These are phyloP conservation scores for Mortierella alpina DNA, from an alignment of 192 early-diverging fungal genomes.

Conservation along the genomic window DNA sequence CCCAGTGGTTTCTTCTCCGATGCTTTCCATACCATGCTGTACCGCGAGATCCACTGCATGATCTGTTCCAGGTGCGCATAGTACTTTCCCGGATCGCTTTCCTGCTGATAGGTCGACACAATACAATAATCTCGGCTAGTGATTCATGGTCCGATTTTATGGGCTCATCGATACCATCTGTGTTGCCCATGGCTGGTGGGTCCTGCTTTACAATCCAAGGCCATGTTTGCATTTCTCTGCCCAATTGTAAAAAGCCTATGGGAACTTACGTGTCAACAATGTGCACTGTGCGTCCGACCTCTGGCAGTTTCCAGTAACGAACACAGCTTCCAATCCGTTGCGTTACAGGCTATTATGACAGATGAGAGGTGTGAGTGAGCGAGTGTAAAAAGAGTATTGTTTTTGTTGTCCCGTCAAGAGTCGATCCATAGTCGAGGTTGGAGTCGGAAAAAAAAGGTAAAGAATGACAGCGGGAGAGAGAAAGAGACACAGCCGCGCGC, in stretches of 20 bases:
- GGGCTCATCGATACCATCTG: too few relatives aligned
- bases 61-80: too few relatives aligned
- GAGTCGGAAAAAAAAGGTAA: neutral
- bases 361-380: neutral
- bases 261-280: constrained; percentile 51
- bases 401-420: too few relatives aligned
- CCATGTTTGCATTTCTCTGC: neutral
- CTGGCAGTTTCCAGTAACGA: constrained; percentile 47
- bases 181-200: neutral
- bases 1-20: too few relatives aligned
- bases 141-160: too few relatives aligned
- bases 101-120: too few relatives aligned
- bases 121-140: too few relatives aligned
- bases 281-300: constrained; percentile 50
- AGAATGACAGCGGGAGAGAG: neutral
- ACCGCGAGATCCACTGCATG: too few relatives aligned
- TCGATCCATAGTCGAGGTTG: too few relatives aligned
- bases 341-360: constrained; percentile 32
- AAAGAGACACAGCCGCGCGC: neutral
- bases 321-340: constrained; percentile 53
- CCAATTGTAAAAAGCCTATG: neutral
- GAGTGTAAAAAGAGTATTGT: neutral
- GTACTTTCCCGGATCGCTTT: too few relatives aligned
- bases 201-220: neutral
- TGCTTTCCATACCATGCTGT: too few relatives aligned